Conservation (phyloP, 2,329 filamentous ascomycete genomes). For the Diaporthe sp. region DNA sequence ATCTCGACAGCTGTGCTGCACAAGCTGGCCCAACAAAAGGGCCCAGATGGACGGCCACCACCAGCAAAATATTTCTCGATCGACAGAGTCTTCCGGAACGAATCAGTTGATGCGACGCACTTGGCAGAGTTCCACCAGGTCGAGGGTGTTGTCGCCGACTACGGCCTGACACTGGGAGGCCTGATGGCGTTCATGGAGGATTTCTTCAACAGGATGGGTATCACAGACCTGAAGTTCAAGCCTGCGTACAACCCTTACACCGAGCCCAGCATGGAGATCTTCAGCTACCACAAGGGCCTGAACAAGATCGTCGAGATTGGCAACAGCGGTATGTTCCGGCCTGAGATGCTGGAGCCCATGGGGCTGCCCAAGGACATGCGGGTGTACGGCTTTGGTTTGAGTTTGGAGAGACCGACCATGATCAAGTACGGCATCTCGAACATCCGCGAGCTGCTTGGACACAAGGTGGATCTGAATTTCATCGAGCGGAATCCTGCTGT, state of each 20-base stretch:
- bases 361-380: slow-evolving; percentile 91
- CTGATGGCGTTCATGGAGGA: slow-evolving; percentile 93
- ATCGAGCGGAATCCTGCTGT: slow-evolving; percentile 38
- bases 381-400: slow-evolving; percentile 95
- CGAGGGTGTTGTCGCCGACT: slow-evolving; percentile 98
- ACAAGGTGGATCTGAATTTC: slow-evolving; percentile 75
- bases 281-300: slow-evolving; percentile 91
- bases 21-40: slow-evolving; percentile 86
- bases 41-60: slow-evolving; percentile 75
- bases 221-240: slow-evolving; percentile 89
- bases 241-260: slow-evolving; percentile 94
- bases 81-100: slow-evolving; percentile 96
- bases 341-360: slow-evolving; percentile 97
- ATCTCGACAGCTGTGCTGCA: slow-evolving; percentile 92
- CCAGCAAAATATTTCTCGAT: slow-evolving; percentile 97
- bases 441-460: slow-evolving; percentile 91
- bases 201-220: slow-evolving; percentile 97
- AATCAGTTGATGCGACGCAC: slow-evolving; percentile 97
- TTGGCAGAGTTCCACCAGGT: slow-evolving; percentile 98
- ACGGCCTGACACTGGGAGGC: slow-evolving; percentile 90
- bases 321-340: slow-evolving; percentile 98
- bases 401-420: slow-evolving; percentile 96
- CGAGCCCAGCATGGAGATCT: slow-evolving; percentile 98
- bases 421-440: slow-evolving; percentile 94
- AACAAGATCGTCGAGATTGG: slow-evolving; percentile 97